Base-by-base conservation (phyloP, 148 eudicot species). In the Salicornia ramosissima region DNA sequence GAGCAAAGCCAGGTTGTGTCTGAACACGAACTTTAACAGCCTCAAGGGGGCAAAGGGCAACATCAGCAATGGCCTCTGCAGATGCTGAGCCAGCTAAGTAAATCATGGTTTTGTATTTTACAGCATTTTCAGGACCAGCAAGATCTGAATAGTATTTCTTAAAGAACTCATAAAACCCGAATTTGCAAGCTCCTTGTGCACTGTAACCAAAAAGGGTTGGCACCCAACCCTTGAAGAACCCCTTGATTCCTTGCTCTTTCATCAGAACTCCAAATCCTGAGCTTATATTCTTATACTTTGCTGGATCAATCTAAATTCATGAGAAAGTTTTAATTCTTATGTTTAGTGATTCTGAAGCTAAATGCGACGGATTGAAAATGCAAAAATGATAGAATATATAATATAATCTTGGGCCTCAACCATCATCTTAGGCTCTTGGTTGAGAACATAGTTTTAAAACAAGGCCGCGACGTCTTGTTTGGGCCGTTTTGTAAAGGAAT, bases 161-260 rank as follows among this genome's bases (percentile, higher is more conserved):
- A 71, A 91, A 91, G 81, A 85, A 91, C 49, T 91, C 97, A 57
- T 91, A 91, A 74, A 91, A 89, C 15, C 97, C 97, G 59, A 88
- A 86, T 77, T 91, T 91, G 86, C 97, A 81, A 30, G 97, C 97
- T 67, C 97, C 97, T 85, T 91, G 97, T 64, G 97, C 97, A 74
- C 97, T 89, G 86, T 91, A 91, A 76, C 97, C 97, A 62, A 91
- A 83, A 71, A 91, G 87, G 13, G 97, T 90, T 0, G 97, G 97
- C 36, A 88, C 97, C 97, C 97, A 91, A 29, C 97, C 97, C 82
- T 87, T 91, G 60, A 91, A 87, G 80, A 91, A 89, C 21, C 97
- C 97, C 77, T 79, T 82, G 18, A 71, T 29, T 24, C 97, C 97
- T 71, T 91, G 97, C 79, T 91, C 97, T 81, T 87, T 91, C 0